phyloP scores from a whole-genome alignment of 1,284 basidiomycete species.

The Ustilago sp. region DNA sequence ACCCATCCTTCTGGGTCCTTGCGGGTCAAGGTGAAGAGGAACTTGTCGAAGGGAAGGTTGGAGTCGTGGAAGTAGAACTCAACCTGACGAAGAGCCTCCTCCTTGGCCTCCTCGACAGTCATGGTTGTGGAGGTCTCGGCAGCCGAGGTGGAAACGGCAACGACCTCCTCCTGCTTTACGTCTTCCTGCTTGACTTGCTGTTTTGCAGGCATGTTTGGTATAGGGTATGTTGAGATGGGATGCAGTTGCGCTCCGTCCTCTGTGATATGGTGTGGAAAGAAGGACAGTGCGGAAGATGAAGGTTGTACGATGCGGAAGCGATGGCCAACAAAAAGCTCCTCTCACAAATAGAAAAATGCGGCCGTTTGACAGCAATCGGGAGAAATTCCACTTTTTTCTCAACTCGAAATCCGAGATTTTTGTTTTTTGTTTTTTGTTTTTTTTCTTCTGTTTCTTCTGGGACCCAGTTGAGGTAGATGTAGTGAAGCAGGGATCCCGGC shows the following conservation, averaged over 20 bases:
- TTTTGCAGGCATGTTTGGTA: slow-evolving; percentile 37
- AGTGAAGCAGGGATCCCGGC: no score
- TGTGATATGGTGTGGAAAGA: slow-evolving; percentile 6
- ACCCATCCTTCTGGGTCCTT: slow-evolving; percentile 80
- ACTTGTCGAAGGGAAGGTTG: slow-evolving; percentile 97
- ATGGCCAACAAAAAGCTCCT: slow-evolving; percentile 16
- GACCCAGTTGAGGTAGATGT: no score
- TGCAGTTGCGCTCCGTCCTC: slow-evolving; percentile 1
- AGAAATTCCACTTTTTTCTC: slow-evolving; percentile 1
- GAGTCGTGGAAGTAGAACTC: slow-evolving; percentile 92
- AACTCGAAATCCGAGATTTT: slow-evolving; percentile 9
- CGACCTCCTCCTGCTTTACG: slow-evolving; percentile 19
- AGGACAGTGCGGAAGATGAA: neutral
- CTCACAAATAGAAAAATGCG: neutral
- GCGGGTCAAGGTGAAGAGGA: slow-evolving; percentile 77
- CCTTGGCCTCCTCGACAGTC: slow-evolving; percentile 56
- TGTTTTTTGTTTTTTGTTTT: neutral
- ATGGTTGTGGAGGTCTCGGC: slow-evolving; percentile 28
- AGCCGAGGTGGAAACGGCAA: slow-evolving; percentile 28
- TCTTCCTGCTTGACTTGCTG: slow-evolving; percentile 28
- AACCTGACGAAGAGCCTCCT: slow-evolving; percentile 70
- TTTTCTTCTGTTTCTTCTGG: slow-evolving; percentile 11
- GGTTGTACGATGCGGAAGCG: neutral
- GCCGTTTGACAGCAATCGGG: neutral
- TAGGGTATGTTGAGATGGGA: slow-evolving; percentile 2